These are phyloP conservation scores for Sordariomycetes sp. DNA, from an alignment of 2,329 filamentous ascomycete genomes.

Conservation along the genomic window DNA sequence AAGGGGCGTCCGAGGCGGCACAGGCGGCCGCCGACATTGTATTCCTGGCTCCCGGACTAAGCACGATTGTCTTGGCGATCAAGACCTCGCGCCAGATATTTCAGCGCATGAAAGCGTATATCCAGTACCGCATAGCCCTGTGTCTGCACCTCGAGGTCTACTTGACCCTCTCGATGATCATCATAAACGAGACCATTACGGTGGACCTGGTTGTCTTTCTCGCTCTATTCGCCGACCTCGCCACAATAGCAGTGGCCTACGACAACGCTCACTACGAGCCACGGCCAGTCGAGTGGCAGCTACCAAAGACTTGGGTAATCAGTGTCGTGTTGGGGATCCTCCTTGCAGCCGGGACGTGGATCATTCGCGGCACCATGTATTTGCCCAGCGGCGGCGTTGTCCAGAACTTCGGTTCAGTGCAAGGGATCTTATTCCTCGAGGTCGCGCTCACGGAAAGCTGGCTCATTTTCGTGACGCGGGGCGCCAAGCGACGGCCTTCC, in stretches of 20 bases:
- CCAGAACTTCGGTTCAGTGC: constrained; percentile 63
- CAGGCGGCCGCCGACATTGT: constrained; percentile 66
- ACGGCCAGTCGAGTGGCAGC: constrained; percentile 69
- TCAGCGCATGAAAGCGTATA: constrained; percentile 70
- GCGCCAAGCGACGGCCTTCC: constrained; percentile 62
- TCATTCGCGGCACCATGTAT: constrained; percentile 61
- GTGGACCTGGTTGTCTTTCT: constrained; percentile 70
- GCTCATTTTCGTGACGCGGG: constrained; percentile 69
- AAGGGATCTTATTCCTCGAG: constrained; percentile 66
- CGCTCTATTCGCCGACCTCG: constrained; percentile 68
- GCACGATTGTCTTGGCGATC: constrained; percentile 62
- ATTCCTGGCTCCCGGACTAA: constrained; percentile 62
- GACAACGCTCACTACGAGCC: constrained; percentile 69
- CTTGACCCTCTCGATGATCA: constrained; percentile 67
- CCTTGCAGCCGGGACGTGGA: constrained; percentile 62
- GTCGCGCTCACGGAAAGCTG: constrained; percentile 67
- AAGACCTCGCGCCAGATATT: constrained; percentile 67
- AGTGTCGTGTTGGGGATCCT: constrained; percentile 56
- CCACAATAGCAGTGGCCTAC: constrained; percentile 69
- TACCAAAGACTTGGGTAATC: constrained; percentile 75
- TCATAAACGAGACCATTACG: constrained; percentile 66
- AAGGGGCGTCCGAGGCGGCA: constrained; percentile 61
- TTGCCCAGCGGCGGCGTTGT: constrained; percentile 61
- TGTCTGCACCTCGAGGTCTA: constrained; percentile 68
- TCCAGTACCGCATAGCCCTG: constrained; percentile 67